Percentiles rank a stretch among this genome's conserved stretches.
Evolutionary conservation across 768 basidiomycete species (phyloP).

Genomic region (Pulveroboletus sp.): DNA sequence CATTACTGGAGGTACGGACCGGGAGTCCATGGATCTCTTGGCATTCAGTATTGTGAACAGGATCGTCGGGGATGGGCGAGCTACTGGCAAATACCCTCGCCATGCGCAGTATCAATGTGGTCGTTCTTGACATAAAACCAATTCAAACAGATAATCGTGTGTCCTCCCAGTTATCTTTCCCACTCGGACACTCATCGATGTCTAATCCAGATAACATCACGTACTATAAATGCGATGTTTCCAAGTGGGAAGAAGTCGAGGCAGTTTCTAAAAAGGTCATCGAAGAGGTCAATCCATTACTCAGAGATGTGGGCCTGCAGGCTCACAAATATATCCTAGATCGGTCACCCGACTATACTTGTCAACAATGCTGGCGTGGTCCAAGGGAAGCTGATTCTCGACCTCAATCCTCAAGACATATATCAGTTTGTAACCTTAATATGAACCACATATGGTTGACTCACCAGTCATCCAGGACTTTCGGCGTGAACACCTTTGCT

Average conservation of each 20-base stretch:
- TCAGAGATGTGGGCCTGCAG: not conserved
- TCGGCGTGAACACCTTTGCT: slow-evolving; percentile 81
- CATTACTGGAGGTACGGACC: slow-evolving; percentile 79
- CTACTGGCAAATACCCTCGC: slow-evolving; percentile 86
- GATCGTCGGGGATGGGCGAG: slow-evolving; percentile 87
- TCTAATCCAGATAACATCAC: slow-evolving; percentile 62
- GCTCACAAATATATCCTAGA: slow-evolving; percentile 38
- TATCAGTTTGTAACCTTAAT: slow-evolving; percentile 75
- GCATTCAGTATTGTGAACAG: slow-evolving; percentile 35
- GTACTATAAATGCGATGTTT: slow-evolving; percentile 91
- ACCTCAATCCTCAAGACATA: slow-evolving; percentile 75
- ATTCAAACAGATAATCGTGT: slow-evolving; percentile 74
- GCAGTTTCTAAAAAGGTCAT: slow-evolving; percentile 67
- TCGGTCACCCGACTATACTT: slow-evolving; percentile 85
- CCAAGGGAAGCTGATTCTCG: slow-evolving; percentile 83
- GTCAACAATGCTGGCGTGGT: slow-evolving; percentile 96
- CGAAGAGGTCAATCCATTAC: slow-evolving; percentile 58
- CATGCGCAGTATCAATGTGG: slow-evolving; percentile 75
- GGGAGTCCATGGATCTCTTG: not conserved
- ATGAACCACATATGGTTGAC: not conserved
- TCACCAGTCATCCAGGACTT: slow-evolving; percentile 55
- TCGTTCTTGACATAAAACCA: slow-evolving; percentile 82
- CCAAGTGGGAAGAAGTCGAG: slow-evolving; percentile 83
- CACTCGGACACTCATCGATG: slow-evolving; percentile 1
- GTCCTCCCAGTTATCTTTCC: slow-evolving; percentile 17